Evolutionary conservation across 257 asterid species (phyloP), one percentile per base, ranked within the genome.

Genomic region (Solanum clarkiae): DNA sequence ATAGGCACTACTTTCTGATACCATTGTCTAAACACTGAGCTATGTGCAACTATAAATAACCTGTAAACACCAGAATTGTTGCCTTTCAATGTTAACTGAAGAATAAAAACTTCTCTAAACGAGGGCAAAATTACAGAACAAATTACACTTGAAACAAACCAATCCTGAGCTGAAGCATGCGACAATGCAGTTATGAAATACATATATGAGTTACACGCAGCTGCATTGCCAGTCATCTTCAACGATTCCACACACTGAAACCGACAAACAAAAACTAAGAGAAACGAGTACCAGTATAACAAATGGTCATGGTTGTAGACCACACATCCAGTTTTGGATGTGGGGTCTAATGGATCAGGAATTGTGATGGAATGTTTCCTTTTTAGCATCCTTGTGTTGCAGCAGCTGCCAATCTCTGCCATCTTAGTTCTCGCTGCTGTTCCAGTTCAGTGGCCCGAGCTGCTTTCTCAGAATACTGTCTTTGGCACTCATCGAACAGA

Each of bases 181-280:
- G 71, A 80, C 80, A 40, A 40, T 44, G 80, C 80, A 84, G 84
- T 87, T 83, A 86, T 84, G 29, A 74, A 79, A 79, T 79, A 87
- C 89, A 89, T 90, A 88, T 86, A 91, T 89, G 89, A 88, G 90
- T 90, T 87, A 89, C 92, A 90, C 54, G 40, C 83, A 15, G 88
- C 92, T 91, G 88, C 90, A 89, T 88, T 82, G 74, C 87, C 90
- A 65, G 72, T 77, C 55, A 85, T 54, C 83, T 87, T 85, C 55
- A 81, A 85, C 12, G 66, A 81, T 86, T 84, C 60, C 87, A 90
- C 88, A 85, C 85, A 89, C 80, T 75, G 85, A 87, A 85, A 84
- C 84, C 69, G 20, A 42, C 62, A 56, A 81, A 49, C n/a, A 62
- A 85, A 85, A 83, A 68, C 29, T 42, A 86, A n/a, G 42, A 86